Base-by-base conservation (phyloP, 495 filamentous ascomycete species). In the Xylaria bambusicola region DNA sequence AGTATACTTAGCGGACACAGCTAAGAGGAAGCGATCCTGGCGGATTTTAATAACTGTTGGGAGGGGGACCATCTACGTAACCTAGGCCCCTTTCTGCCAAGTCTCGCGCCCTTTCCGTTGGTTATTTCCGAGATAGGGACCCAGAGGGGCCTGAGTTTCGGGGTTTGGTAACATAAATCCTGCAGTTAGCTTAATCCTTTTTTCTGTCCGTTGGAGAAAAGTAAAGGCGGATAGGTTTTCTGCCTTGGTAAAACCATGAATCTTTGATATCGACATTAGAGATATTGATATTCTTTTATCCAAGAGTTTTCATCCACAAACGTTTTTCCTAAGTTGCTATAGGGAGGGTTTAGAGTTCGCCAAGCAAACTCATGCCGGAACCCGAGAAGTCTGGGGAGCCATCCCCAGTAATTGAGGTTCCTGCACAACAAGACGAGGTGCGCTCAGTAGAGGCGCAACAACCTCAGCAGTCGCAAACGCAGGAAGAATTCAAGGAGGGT, bases 401-500 rank as follows among this genome's bases (percentile, higher is more conserved):
- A 13, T 40, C 44, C 13, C n/a, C 33, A 1, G 21, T 46, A 18
- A 38, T 2, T 17, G 56, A 42, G 45, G 31, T 15, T 9, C 23
- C 33, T 17, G 46, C n/a, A n/a, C n/a, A 42, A 2, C 21, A 23
- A 51, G 23, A 29, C 12, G 48, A 59, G 18, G 17, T 15, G 6
- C 56, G 45, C 31, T 46, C 20, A 52, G 31, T 40, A 31, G 15
- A 41, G 45, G 31, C 38, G 21, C 21, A 21, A 29, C 31, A 26
- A 5, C 45, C 18, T 15, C 33, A 9, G 24, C 8, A 10, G 46
- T 35, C 20, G 1, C 45, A 36, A 24, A 0, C 29, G 17, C 44
- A 46, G 40, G 56, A 54, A 2, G 74, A 77, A 38, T 75, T 78
- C 58, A 72, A 71, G 18, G 77, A 79, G 52, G 77, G 77, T 6